Evolutionary conservation across 441 rosid species (phyloP), one percentile per base, ranked within the genome.

Genomic region (Jatropha multifida): DNA sequence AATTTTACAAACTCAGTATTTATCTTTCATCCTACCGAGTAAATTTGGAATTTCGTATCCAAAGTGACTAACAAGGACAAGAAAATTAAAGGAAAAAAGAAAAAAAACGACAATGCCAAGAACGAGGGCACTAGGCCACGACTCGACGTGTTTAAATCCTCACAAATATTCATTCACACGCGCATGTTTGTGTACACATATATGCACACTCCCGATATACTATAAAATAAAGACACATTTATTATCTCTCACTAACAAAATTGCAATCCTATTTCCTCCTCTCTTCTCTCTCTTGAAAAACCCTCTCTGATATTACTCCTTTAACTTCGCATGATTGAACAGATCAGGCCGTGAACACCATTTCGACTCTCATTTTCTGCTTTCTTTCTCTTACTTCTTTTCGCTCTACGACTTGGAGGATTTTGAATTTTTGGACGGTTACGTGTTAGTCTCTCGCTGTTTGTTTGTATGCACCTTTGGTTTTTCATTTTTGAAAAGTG

Each of bases 281-380:
- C 58, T n/a, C 54, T 12, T 5, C 15, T 48, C 37, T 46, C 14
- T 65, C 26, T 48, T 15, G 20, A 69, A 48, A 76, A 68, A 8
- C 73, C 49, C 72, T 46, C 67, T 3, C 73, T 32, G 26, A 7
- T 54, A 10, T 56, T n/a, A 40, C 13, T 56, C 18, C n/a, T 44
- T 52, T 26, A 61, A 32, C 65, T 5, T 18, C 65, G 10, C 13
- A 62, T 69, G 68, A 61, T 69, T 69, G 55, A 64, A 14, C 65
- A 76, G 79, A 76, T 76, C 74, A 76, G 74, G 69, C 79, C 70
- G 9, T 51, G 62, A 40, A 66, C n/a, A 4, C 69, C 74, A 59
- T 40, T 52, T 68, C 18, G n/a, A 11, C 49, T 17, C 51, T 51
- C 42, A n/a, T 46, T 60, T 44, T 55, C 6, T 51, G 48, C 38